Evolutionary conservation across 2,329 filamentous ascomycete genomes (phyloP), one percentile per base, ranked within the genome.

Genomic region (Fusarium vanettenii): DNA sequence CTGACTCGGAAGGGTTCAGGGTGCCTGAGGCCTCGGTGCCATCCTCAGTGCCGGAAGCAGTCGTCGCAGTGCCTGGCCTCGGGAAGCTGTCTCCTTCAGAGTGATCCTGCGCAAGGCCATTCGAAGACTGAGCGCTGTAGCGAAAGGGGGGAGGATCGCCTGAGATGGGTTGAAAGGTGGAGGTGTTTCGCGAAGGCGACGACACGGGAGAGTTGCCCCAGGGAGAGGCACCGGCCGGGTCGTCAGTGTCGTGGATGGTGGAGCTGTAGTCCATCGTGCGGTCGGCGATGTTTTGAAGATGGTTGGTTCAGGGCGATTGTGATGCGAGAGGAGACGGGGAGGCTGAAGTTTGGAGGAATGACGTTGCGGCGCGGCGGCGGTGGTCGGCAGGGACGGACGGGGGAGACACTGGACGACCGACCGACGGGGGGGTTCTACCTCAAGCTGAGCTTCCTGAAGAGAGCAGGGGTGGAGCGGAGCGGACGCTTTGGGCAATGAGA

Each of bases 201-300:
- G 86, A 83, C 27, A 83, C 83, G 6, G 89, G 89, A 35, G 88
- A 88, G 67, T 85, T 86, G 16, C 87, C 89, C 89, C 89, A 91
- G 3, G 89, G 89, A 35, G 89, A 90, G 70, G 84, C 85, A 67
- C 85, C 88, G 55, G 82, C 84, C 20, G 87, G 84, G 73, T 90
- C 86, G 55, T 91, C 89, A 61, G 84, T 83, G 75, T 91, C 89
- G 79, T 86, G 79, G 76, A 90, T 88, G 16, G 88, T 86, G 72
- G 88, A 81, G 81, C 86, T 88, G 81, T 91, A 91, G 82, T 91
- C 89, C 89, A 91, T 91, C 74, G 79, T 79, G 57, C 56, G 57
- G 57, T 63, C 67, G 60, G 60, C 65, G 60, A 68, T 48, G 45
- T 52, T 63, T 52, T 61, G 64, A 55, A 22, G 55, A 57, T 57